Evolutionary conservation across 306 rosid genomes (phyloP).

Genomic region (Styphnolobium japonicum): DNA sequence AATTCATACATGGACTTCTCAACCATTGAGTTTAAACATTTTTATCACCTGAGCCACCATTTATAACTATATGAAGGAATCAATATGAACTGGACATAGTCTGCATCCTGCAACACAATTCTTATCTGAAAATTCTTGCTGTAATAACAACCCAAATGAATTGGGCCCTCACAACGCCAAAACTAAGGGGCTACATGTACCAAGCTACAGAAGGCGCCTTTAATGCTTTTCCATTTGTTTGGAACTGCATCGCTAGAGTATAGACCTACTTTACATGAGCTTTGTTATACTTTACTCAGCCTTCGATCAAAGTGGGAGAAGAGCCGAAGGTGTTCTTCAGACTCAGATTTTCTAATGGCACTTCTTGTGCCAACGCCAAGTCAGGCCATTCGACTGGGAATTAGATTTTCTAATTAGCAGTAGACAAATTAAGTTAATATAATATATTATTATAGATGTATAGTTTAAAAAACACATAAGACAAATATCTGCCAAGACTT

Average conservation of each 20-base stretch:
- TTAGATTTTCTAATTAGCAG: neutral
- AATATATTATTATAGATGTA: neutral
- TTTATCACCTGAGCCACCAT: no score
- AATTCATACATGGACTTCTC: no score
- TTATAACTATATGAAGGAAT: no score
- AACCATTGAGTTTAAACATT: no score
- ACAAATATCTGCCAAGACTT: neutral
- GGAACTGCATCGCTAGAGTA: neutral
- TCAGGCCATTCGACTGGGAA: neutral
- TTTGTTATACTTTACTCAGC: neutral
- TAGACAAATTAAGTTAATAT: neutral
- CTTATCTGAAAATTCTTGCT: neutral
- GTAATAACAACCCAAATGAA: neutral
- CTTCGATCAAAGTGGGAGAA: neutral
- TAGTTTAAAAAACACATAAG: neutral
- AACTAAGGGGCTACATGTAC: neutral
- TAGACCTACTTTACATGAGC: neutral
- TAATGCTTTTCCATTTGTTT: constrained; percentile 9
- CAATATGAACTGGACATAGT: neutral
- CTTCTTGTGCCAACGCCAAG: no score
- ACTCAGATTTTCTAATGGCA: neutral
- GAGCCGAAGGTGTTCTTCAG: neutral
- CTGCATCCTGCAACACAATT: neutral
- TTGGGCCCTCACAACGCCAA: neutral
- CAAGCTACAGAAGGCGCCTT: neutral